phyloP scores from a whole-genome alignment of 768 basidiomycete species.

The Leccinum broughii region DNA sequence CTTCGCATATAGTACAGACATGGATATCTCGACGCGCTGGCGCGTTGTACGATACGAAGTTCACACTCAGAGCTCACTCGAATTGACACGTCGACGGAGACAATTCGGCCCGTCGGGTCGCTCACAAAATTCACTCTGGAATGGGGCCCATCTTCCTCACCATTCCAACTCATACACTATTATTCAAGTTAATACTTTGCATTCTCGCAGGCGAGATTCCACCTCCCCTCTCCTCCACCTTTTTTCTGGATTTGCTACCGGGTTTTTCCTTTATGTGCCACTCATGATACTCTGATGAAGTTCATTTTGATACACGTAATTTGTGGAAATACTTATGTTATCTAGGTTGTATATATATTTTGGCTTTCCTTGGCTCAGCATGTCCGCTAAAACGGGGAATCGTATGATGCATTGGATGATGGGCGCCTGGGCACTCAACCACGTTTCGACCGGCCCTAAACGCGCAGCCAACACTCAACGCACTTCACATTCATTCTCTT shows the following conservation, averaged over 20 bases:
- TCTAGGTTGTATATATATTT: slow-evolving; percentile 4
- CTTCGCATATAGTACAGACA: slow-evolving; percentile 3
- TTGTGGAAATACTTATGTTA: slow-evolving; percentile 14
- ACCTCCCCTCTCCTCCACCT: background rate
- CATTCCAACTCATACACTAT: slow-evolving; percentile 6
- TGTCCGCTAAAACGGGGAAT: background rate
- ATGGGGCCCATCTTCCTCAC: background rate
- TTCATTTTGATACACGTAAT: slow-evolving; percentile 27
- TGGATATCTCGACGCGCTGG: slow-evolving; percentile 12
- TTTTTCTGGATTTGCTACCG: background rate
- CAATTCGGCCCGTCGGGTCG: background rate
- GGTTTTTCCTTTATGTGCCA: background rate
- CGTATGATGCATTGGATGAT: background rate
- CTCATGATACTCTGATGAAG: background rate
- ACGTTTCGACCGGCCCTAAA: slow-evolving; percentile 25
- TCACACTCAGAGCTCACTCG: background rate
- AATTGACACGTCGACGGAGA: slow-evolving; percentile 1
- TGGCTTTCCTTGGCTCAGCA: background rate
- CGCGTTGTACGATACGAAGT: slow-evolving; percentile 26
- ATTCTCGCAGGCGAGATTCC: slow-evolving; percentile 12
- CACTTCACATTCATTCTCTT: background rate
- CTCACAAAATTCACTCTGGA: background rate
- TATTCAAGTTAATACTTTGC: background rate
- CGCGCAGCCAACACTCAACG: rapidly evolving
- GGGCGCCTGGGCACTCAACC: background rate